Conservation (phyloP, 202 grass and related monocot species). For the Eragrostis tef region DNA sequence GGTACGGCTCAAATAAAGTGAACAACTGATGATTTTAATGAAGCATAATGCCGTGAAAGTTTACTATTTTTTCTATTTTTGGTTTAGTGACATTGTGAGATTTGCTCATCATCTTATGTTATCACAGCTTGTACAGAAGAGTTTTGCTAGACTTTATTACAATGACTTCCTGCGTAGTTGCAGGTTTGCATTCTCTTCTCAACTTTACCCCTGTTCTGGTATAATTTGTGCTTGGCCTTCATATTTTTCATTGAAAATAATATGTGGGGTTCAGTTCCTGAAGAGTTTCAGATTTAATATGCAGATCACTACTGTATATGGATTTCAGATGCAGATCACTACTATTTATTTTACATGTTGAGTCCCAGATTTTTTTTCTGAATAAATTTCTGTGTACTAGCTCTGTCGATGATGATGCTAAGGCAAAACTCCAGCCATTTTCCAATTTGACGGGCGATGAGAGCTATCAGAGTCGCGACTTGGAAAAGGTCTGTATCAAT, state of each 20-base stretch:
- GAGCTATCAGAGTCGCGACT: conserved; percentile 93
- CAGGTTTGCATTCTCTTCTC: conserved; percentile 53
- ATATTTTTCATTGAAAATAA: not conserved
- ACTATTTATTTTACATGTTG: not conserved
- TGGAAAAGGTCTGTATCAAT: conserved; percentile 78
- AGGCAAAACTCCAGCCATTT: conserved; percentile 81
- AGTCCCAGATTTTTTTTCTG: not conserved
- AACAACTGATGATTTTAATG: not conserved
- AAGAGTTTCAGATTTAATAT: not conserved
- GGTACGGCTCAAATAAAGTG: conserved; percentile 47
- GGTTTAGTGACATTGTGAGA: not conserved
- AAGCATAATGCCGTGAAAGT: conserved; percentile 10
- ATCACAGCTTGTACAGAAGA: conserved; percentile 78
- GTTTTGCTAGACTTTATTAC: conserved; percentile 79
- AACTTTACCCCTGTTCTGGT: not conserved
- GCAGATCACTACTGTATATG: no score
- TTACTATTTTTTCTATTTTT: conserved; percentile 5
- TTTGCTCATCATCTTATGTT: conserved; percentile 5
- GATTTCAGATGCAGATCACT: not conserved
- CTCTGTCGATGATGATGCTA: conserved; percentile 61
- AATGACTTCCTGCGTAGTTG: conserved; percentile 67
- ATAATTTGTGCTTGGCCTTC: not conserved
- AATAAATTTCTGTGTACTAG: conserved; percentile 47
- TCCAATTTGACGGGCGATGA: conserved; percentile 72
- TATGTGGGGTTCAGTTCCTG: not conserved